These are phyloP conservation scores for Fusarium gaditjirri DNA, from an alignment of 2,329 filamentous ascomycete species.

Conservation along the genomic window DNA sequence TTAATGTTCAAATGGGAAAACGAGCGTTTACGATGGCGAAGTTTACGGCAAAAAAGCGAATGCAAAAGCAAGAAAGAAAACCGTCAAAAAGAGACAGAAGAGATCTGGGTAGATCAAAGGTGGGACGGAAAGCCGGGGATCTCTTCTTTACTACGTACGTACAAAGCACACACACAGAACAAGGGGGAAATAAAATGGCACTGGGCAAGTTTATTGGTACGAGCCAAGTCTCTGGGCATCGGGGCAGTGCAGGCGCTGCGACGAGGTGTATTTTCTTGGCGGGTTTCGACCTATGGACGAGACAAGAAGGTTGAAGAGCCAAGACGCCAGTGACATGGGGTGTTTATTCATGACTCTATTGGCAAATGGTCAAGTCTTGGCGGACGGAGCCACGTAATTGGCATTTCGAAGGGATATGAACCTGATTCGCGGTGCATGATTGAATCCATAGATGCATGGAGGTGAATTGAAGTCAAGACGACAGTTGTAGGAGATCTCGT, in stretches of 20 bases:
- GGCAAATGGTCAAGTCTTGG: constrained; percentile 28
- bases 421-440: constrained; percentile 14
- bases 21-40: constrained; percentile 7
- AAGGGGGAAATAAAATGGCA: constrained; percentile 1
- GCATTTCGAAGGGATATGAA: background rate
- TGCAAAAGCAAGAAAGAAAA: background rate
- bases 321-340: constrained; percentile 27
- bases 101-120: constrained; percentile 28
- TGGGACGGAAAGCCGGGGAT: constrained; percentile 23
- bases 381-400: constrained; percentile 35
- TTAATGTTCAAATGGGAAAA: background rate
- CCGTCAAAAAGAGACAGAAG: constrained; percentile 7
- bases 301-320: constrained; percentile 18
- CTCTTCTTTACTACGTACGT: constrained; percentile 14
- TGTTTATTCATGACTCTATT: constrained; percentile 13
- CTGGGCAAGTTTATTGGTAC: constrained; percentile 19
- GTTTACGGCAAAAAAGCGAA: constrained; percentile 8
- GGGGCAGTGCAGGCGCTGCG: constrained; percentile 39
- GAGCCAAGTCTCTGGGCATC: constrained; percentile 43
- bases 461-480: background rate
- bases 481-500: background rate
- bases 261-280: constrained; percentile 26
- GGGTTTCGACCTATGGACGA: constrained; percentile 1
- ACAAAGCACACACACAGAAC: background rate
- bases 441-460: background rate